A percentile compares a stretch with the other conserved stretches of the same genome.
phyloP scores from a whole-genome alignment of 306 rosid genomes.

The Prunus mongolica region DNA sequence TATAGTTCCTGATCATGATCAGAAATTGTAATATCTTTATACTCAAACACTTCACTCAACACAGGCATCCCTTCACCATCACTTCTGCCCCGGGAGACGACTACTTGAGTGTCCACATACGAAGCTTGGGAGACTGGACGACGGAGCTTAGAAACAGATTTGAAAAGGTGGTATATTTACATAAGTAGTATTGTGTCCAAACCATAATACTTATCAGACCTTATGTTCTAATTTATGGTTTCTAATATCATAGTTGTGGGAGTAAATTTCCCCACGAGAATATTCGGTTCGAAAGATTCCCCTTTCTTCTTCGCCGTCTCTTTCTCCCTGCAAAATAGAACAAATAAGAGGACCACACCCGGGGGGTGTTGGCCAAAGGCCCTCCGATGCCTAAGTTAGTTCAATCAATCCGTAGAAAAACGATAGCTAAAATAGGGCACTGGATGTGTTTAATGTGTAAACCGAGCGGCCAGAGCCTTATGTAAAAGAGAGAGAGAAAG shows the following conservation, averaged over 20 bases:
- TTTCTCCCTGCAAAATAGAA: too few relatives aligned
- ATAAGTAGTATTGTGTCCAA: background rate
- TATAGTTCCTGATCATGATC: background rate
- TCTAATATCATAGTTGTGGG: background rate
- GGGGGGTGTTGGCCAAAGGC: too few relatives aligned
- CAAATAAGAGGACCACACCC: too few relatives aligned
- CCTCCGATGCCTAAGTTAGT: too few relatives aligned
- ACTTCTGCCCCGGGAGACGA: conserved; percentile 97
- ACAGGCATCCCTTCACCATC: conserved; percentile 93
- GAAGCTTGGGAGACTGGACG: conserved; percentile 91
- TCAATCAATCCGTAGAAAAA: too few relatives aligned
- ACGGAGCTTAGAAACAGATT: conserved; percentile 62
- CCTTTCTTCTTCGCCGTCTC: too few relatives aligned
- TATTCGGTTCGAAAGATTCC: too few relatives aligned
- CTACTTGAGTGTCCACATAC: conserved; percentile 78
- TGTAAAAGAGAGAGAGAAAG: too few relatives aligned
- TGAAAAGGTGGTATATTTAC: conserved; percentile 38
- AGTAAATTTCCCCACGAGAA: too few relatives aligned
- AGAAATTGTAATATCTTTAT: conserved; percentile 17
- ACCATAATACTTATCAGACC: background rate
- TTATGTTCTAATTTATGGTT: background rate
- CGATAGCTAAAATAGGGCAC: too few relatives aligned
- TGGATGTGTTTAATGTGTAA: too few relatives aligned
- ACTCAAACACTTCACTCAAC: background rate
- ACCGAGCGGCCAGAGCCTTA: too few relatives aligned